Evolutionary conservation across 345 rosid species (phyloP).

Genomic region (Hibiscus trionum): DNA sequence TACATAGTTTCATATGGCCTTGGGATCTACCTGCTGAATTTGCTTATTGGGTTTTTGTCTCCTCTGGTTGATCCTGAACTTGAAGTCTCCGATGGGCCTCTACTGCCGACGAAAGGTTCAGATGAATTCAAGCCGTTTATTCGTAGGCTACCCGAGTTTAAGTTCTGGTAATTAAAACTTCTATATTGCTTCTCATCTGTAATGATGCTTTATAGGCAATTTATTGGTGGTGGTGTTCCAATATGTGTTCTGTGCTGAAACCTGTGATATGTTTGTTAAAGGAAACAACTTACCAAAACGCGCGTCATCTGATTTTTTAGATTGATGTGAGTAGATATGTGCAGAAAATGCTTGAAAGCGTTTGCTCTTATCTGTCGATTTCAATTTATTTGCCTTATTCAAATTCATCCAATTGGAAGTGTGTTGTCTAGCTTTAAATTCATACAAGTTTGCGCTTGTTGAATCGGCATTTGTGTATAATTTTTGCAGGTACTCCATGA

Average conservation of each 20-base stretch:
- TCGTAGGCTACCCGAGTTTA: conserved; percentile 92
- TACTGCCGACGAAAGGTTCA: conserved; percentile 84
- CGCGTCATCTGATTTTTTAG: neutral
- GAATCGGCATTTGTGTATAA: neutral
- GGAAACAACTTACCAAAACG: neutral
- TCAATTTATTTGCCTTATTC: neutral
- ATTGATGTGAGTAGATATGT: no score
- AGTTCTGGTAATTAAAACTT: conserved; percentile 64
- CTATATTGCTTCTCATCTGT: neutral
- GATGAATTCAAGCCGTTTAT: conserved; percentile 97
- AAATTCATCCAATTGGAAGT: neutral
- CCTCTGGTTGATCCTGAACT: conserved; percentile 89
- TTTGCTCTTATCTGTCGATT: no score
- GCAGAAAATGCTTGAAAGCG: no score
- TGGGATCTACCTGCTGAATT: conserved; percentile 82
- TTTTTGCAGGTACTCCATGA: conserved; percentile 64
- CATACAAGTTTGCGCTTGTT: neutral
- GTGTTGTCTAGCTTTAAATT: conserved; percentile 3
- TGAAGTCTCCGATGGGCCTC: conserved; percentile 68
- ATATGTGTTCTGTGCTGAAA: neutral
- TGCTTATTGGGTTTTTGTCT: conserved; percentile 87
- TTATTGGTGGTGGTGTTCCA: neutral
- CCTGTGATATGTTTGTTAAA: neutral
- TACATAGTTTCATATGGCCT: conserved; percentile 85
- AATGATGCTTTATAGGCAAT: neutral